Evolutionary conservation across 805 yeast genomes (phyloP), one percentile per base, ranked within the genome.

Genomic region (Jamesozyma piceae): DNA sequence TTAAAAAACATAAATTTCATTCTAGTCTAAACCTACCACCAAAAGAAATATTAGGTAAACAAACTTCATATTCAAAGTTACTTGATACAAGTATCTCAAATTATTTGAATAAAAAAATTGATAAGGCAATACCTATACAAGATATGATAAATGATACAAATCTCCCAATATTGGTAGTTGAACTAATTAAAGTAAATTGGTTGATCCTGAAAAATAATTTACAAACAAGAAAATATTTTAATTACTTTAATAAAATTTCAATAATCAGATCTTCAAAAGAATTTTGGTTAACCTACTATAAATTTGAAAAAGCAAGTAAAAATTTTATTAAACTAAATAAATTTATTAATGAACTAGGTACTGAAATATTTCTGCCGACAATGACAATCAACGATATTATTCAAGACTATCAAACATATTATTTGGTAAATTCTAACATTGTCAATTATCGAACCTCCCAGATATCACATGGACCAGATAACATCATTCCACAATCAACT

Each of bases 231-330:
- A 62, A 61, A 46, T 44, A 52, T 21, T 49, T 66, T 22, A 54
- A 51, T 20, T 46, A 43, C 17, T 65, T 55, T 42, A 45, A 60
- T 17, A 59, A 51, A 19, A 40, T 48, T 19, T 50, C 52, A 5
- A 38, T 47, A 10, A 52, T 79, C 13, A 60, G 60, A 35, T 52
- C 62, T 5, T 72, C 77, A 1, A 58, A 60, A 4, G 51, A 67
- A 18, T 82, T 78, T 50, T 82, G 88, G 88, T 54, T 60, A 10
- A 68, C 71, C 32, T 77, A 63, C 46, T 69, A 80, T 46, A 73
- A 74, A 37, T 77, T 73, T 51, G 82, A 80, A 47, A 68, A 67
- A 19, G 41, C 50, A 1, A 65, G 65, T 38, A 60, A 66, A 17
- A 77, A 78, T 46, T 61, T 67, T 26, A 55, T 55, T 21, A 73